Evolutionary conservation across 768 basidiomycete genomes (phyloP), one percentile per base, ranked within the genome.

Genomic region (Clathrus columnatus): DNA sequence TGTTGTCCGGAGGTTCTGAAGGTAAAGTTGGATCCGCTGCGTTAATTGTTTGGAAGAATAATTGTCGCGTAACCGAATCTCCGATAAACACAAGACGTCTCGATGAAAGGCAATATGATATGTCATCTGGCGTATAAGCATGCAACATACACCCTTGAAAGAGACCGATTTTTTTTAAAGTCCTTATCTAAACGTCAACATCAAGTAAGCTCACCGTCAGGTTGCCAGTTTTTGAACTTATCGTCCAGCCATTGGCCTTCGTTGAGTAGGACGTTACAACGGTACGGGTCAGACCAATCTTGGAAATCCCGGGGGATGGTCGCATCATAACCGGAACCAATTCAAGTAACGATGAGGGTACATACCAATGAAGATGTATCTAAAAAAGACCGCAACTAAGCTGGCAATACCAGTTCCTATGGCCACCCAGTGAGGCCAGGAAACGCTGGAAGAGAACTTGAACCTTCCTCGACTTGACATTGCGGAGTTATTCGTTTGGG

Each of bases 201-300:
- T 58, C 23, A 10, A 48, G 18, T 51, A 20, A 17, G 67, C 77
- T 58, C 57, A 85, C 91, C 90, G 58, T 90, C 80, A 2, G 92
- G 92, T 65, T 96, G 92, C 92, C 92, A 96, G 63, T 84, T 85
- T 58, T 67, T 73, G 65, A 77, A 75, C 41, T 65, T 69, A 23
- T 69, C 66, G 65, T 91, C 91, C 54, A 91, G 67, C 91, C 91
- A 95, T 61, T 77, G 79, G 26, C 92, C 92, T 41, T 73, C 73
- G 48, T 75, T 84, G 47, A 92, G 67, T 24, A 93, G 68, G 4
- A 87, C 76, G 56, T 77, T 71, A 65, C 92, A 94, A 63, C 81
- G 85, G 51, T 78, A 73, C 14, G 85, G 81, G 67, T 93, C 91
- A 6, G 75, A 69, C 66, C 75, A 78, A 67, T 89, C 92, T 92